Evolutionary conservation across 2,329 filamentous ascomycete genomes (phyloP).

Genomic region (Clonostachys solani): DNA sequence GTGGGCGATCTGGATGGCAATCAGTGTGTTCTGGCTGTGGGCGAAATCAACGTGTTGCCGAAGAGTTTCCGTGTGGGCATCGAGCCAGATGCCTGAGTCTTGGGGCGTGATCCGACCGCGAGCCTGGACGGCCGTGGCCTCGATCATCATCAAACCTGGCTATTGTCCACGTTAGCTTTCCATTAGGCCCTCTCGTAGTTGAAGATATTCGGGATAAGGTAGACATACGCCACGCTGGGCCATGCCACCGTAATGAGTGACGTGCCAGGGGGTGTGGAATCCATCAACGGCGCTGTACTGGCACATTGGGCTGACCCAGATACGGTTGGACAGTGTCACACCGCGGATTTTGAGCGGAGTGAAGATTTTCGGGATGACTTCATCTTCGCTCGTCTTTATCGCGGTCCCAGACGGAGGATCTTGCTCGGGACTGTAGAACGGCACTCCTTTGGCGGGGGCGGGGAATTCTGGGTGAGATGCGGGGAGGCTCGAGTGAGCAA

Average conservation of each 20-base stretch:
- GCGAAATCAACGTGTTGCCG: slow-evolving; percentile 60
- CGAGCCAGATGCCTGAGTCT: slow-evolving; percentile 65
- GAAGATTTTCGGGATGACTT: slow-evolving; percentile 41
- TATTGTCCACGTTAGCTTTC: slow-evolving; percentile 11
- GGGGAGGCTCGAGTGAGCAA: too few species aligned
- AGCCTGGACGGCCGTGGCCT: slow-evolving; percentile 2
- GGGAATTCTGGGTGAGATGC: background rate
- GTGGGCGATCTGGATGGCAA: slow-evolving; percentile 67
- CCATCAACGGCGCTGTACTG: slow-evolving; percentile 39
- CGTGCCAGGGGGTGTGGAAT: slow-evolving; percentile 66
- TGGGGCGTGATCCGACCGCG: slow-evolving; percentile 48
- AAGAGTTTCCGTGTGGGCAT: slow-evolving; percentile 61
- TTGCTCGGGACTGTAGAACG: slow-evolving; percentile 41
- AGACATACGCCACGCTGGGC: slow-evolving; percentile 51
- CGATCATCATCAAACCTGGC: slow-evolving; percentile 4
- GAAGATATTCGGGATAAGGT: background rate
- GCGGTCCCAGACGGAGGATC: slow-evolving; percentile 31
- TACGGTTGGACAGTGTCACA: slow-evolving; percentile 32
- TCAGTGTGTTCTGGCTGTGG: slow-evolving; percentile 61
- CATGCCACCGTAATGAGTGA: slow-evolving; percentile 68
- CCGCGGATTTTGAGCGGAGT: slow-evolving; percentile 35
- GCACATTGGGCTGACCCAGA: slow-evolving; percentile 36
- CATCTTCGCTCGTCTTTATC: slow-evolving; percentile 29
- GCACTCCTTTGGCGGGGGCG: slow-evolving; percentile 12
- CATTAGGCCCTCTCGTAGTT: background rate